Conservation (phyloP, 495 filamentous ascomycete genomes). For the Lophiostoma macrostomum region DNA sequence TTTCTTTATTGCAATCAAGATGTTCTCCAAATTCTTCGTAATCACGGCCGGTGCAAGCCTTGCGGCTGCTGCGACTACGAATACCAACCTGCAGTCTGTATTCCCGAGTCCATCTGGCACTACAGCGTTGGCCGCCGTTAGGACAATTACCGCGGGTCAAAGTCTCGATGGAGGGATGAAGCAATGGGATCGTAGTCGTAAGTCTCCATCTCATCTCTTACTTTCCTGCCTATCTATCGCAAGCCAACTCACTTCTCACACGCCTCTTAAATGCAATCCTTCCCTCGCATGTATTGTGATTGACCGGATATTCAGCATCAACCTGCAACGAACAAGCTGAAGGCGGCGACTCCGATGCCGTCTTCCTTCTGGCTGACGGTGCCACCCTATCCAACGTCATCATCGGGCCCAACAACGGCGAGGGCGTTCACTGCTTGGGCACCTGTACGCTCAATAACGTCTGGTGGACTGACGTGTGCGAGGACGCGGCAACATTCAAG, state of each 20-base stretch:
- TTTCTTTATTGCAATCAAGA: no score
- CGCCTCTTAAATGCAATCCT: no score
- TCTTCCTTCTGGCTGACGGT: constrained; percentile 46
- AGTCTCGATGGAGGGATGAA: constrained; percentile 32
- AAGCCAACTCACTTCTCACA: constrained; percentile 5
- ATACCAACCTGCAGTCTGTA: constrained; percentile 26
- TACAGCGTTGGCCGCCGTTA: constrained; percentile 20
- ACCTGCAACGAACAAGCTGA: constrained; percentile 42
- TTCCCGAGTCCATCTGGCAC: constrained; percentile 22
- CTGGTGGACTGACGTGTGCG: constrained; percentile 44
- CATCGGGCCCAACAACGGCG: constrained; percentile 47
- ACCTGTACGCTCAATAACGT: constrained; percentile 48
- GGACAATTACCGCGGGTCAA: constrained; percentile 25
- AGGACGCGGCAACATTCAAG: constrained; percentile 45
- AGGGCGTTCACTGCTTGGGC: constrained; percentile 48
- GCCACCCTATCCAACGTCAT: constrained; percentile 47
- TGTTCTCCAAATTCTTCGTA: no score
- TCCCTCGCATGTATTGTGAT: no score
- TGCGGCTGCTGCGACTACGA: constrained; percentile 11
- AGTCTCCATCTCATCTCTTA: constrained; percentile 8
- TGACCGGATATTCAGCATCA: constrained; percentile 18
- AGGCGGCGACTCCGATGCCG: constrained; percentile 39
- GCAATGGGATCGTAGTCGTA: constrained; percentile 30
- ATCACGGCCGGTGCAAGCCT: no score
- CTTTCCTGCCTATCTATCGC: constrained; percentile 36